phyloP scores from a whole-genome alignment of 805 yeast species.

The Pichia membranifaciens region DNA sequence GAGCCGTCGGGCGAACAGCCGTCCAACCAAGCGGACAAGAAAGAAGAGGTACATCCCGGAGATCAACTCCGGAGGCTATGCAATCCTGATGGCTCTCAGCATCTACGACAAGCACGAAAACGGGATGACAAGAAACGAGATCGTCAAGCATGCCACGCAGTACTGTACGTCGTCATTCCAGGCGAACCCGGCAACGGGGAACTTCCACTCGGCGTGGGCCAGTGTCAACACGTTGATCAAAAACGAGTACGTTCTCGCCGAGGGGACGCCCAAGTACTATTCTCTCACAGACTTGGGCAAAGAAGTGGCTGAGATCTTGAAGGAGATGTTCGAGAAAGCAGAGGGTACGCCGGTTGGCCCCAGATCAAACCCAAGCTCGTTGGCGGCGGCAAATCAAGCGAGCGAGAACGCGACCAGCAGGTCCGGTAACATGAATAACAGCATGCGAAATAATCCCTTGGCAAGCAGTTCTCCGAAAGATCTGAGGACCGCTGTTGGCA shows the following conservation, averaged over 20 bases:
- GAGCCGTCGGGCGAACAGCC: too few species aligned
- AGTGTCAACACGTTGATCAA: slow-evolving; percentile 57
- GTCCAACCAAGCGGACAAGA: slow-evolving; percentile 1
- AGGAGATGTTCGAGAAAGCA: slow-evolving; percentile 27
- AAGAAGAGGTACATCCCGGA: slow-evolving; percentile 57
- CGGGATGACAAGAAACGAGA: slow-evolving; percentile 63
- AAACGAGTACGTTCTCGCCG: slow-evolving; percentile 49
- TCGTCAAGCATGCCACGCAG: slow-evolving; percentile 47
- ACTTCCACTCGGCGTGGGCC: slow-evolving; percentile 72
- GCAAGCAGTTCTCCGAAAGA: slow-evolving; percentile 7
- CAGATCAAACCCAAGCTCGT: not conserved
- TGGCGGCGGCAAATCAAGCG: too few species aligned
- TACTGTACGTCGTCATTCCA: slow-evolving; percentile 53
- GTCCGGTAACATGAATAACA: not conserved
- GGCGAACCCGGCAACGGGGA: slow-evolving; percentile 53
- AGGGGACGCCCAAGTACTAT: slow-evolving; percentile 57
- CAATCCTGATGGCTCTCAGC: slow-evolving; percentile 58
- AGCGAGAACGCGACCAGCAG: not conserved
- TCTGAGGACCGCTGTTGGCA: not conserved
- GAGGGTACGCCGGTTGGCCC: not conserved
- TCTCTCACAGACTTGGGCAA: slow-evolving; percentile 65
- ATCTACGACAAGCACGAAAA: slow-evolving; percentile 39
- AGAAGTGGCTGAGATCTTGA: slow-evolving; percentile 53
- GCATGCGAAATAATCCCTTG: slow-evolving; percentile 1
- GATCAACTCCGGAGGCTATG: slow-evolving; percentile 79